phyloP scores from a whole-genome alignment of 352 stramenopile genomes.

The Aphanomyces euteiches region DNA sequence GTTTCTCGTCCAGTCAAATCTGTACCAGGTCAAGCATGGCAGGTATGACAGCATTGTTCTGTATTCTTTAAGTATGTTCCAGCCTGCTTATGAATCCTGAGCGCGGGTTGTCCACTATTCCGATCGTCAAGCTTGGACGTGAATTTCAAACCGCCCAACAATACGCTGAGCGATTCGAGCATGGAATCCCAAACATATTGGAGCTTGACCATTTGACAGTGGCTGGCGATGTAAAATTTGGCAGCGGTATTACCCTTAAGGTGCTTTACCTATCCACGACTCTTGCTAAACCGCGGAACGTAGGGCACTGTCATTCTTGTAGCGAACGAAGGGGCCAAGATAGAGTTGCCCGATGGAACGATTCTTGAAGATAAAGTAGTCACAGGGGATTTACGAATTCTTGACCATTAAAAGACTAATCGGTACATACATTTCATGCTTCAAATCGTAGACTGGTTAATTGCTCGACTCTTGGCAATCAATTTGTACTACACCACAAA shows the following conservation, averaged over 20 bases:
- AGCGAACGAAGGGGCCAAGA: slow-evolving; percentile 90
- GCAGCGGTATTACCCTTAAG: slow-evolving; percentile 89
- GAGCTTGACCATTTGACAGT: slow-evolving; percentile 93
- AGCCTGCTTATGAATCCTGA: slow-evolving; percentile 85
- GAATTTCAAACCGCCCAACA: slow-evolving; percentile 89
- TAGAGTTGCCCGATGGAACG: slow-evolving; percentile 90
- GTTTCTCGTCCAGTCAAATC: slow-evolving; percentile 91
- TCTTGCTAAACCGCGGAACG: neutral
- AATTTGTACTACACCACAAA: slow-evolving; percentile 1
- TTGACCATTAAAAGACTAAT: slow-evolving; percentile 77
- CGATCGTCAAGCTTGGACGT: slow-evolving; percentile 90
- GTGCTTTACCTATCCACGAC: slow-evolving; percentile 36
- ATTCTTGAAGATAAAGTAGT: slow-evolving; percentile 94
- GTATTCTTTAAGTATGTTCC: neutral
- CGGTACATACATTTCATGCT: neutral
- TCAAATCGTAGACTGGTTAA: neutral
- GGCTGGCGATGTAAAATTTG: slow-evolving; percentile 90
- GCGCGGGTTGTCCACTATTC: slow-evolving; percentile 77
- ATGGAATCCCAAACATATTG: slow-evolving; percentile 89
- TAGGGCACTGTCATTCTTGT: slow-evolving; percentile 94
- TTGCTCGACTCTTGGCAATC: neutral
- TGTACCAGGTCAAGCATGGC: slow-evolving; percentile 92
- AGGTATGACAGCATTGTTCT: slow-evolving; percentile 18
- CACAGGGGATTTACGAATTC: slow-evolving; percentile 90
- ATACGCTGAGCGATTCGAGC: slow-evolving; percentile 81